Percentiles rank a stretch among this genome's conserved stretches.
Evolutionary conservation across 208 protist genomes (phyloP).

Genomic region (Wallacemonas sp.): DNA sequence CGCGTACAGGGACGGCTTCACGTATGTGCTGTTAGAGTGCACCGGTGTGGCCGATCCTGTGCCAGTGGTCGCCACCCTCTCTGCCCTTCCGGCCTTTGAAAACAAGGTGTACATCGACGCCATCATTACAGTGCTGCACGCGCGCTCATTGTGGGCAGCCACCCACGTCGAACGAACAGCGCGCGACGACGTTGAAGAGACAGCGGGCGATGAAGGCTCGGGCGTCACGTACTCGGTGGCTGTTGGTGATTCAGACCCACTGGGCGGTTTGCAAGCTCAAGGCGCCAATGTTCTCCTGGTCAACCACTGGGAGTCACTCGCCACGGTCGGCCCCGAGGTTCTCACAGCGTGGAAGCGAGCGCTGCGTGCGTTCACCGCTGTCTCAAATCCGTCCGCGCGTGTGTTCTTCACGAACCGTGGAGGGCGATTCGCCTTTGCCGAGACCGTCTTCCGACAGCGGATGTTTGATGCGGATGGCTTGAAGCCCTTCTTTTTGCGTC

Average conservation of each 20-base stretch:
- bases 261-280: constrained; percentile 13
- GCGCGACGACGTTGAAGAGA: no score
- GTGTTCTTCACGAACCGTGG: constrained; percentile 27
- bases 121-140: constrained; percentile 35
- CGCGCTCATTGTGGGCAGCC: constrained; percentile 2
- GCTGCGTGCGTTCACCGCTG: constrained; percentile 7
- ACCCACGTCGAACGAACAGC: not conserved
- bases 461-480: constrained; percentile 23
- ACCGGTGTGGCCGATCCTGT: constrained; percentile 42
- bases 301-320: constrained; percentile 36
- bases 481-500: constrained; percentile 23
- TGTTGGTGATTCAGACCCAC: not conserved
- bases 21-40: constrained; percentile 41
- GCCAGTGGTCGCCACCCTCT: constrained; percentile 30
- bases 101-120: constrained; percentile 28
- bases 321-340: not conserved
- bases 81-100: constrained; percentile 22
- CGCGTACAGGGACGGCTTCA: constrained; percentile 15
- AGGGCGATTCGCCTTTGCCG: constrained; percentile 19
- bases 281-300: constrained; percentile 38
- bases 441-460: constrained; percentile 12
- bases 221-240: not conserved
- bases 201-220: no score
- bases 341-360: constrained; percentile 12
- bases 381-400: constrained; percentile 25